These are phyloP conservation scores for Pisolithus microcarpus DNA, from an alignment of 768 basidiomycete species.

Conservation along the genomic window DNA sequence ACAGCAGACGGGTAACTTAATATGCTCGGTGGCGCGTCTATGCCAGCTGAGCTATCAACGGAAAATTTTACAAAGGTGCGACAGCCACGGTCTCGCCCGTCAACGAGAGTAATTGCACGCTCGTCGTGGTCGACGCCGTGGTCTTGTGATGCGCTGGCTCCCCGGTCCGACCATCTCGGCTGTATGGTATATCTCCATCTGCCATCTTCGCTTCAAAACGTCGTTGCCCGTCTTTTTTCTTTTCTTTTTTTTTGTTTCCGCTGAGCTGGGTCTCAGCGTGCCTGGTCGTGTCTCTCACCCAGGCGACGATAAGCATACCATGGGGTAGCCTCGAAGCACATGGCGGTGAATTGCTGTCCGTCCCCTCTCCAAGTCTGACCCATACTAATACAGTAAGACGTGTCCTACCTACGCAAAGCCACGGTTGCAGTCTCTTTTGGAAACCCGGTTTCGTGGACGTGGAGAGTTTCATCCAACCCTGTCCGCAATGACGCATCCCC, in stretches of 20 bases:
- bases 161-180: constrained; percentile 11
- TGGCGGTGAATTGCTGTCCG: neutral
- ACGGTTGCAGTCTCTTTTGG: neutral
- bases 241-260: neutral
- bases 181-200: constrained; percentile 4
- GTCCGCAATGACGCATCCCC: constrained; percentile 11
- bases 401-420: neutral
- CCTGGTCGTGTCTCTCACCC: too few species aligned
- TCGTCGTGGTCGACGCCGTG: constrained; percentile 1
- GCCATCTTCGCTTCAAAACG: constrained; percentile 1
- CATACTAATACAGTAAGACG: constrained; percentile 1
- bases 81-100: constrained; percentile 13
- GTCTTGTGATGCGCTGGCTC: constrained; percentile 18
- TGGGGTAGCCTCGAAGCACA: neutral
- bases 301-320: neutral
- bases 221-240: neutral
- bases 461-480: constrained; percentile 7
- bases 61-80: constrained; percentile 2
- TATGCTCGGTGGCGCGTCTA: too few species aligned
- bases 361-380: constrained; percentile 1
- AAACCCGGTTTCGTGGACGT: neutral
- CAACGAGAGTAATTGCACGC: constrained; percentile 15
- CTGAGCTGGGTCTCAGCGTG: too few species aligned
- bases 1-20: neutral
- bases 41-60: neutral